phyloP scores from a whole-genome alignment of 2,329 filamentous ascomycete species.

The Dendrostoma leiphaemia region DNA sequence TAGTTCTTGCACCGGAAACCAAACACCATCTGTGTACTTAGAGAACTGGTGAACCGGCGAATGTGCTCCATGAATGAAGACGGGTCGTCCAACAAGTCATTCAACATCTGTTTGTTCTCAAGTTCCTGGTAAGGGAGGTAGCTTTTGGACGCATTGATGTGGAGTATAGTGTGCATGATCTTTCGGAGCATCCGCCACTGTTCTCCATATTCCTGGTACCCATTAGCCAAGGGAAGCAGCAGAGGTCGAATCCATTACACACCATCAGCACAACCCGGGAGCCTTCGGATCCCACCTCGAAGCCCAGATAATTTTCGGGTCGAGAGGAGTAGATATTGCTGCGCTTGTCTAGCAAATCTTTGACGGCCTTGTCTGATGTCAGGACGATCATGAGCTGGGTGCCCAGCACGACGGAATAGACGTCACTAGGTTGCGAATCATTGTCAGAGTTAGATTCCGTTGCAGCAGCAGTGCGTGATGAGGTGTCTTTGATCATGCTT shows the following conservation, averaged over 20 bases:
- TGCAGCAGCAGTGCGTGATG: constrained; percentile 20
- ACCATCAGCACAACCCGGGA: constrained; percentile 10
- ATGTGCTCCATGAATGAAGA: constrained; percentile 41
- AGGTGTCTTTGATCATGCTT: neutral
- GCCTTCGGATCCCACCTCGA: neutral
- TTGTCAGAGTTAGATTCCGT: too few species aligned
- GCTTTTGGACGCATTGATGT: constrained; percentile 40
- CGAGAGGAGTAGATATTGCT: constrained; percentile 49
- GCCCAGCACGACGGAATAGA: constrained; percentile 51
- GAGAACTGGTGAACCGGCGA: constrained; percentile 44
- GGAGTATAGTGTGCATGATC: constrained; percentile 44
- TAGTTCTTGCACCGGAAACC: constrained; percentile 40
- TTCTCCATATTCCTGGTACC: constrained; percentile 33
- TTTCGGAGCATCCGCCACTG: constrained; percentile 34
- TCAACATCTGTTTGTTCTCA: constrained; percentile 54
- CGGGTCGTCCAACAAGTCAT: constrained; percentile 43
- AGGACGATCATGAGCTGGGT: constrained; percentile 46
- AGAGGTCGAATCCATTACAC: neutral
- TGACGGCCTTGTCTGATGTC: constrained; percentile 41
- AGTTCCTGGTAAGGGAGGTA: constrained; percentile 57
- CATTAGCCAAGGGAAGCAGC: too few species aligned
- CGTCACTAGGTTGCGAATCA: constrained; percentile 29
- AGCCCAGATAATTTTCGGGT: constrained; percentile 20
- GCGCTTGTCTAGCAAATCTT: constrained; percentile 50
- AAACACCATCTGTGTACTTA: constrained; percentile 49